Evolutionary conservation across 202 grass and related monocot species (phyloP).

Genomic region (Sporobolus alterniflorus): DNA sequence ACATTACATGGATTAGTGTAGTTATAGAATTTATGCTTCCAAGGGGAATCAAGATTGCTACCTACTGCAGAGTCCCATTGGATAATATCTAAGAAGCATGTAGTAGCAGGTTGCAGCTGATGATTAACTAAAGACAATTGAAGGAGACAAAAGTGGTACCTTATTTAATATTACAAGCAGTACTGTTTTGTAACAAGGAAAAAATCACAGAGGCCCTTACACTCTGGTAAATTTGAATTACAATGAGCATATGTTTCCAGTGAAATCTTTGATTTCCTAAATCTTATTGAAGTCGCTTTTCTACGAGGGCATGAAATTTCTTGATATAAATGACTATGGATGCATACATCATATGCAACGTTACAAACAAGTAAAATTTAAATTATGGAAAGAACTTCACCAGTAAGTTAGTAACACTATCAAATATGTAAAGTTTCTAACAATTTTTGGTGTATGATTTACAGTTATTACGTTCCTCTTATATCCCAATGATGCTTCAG

Average conservation of each 20-base stretch:
- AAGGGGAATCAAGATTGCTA: conserved; percentile 6
- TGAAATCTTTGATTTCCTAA: background rate
- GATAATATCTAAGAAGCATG: conserved; percentile 25
- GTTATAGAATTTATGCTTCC: background rate
- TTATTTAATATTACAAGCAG: conserved; percentile 25
- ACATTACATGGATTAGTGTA: background rate
- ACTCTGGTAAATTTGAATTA: background rate
- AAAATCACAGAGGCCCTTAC: background rate
- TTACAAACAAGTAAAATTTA: background rate
- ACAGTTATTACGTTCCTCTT: background rate
- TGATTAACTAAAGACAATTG: conserved; percentile 32
- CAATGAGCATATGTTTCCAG: background rate
- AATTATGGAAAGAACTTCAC: background rate
- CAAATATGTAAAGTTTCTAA: background rate
- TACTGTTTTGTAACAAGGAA: background rate
- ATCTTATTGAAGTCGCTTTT: background rate
- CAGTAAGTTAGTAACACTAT: background rate
- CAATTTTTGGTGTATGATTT: background rate
- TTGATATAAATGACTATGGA: background rate
- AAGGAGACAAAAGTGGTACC: conserved; percentile 22
- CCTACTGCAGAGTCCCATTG: conserved; percentile 9
- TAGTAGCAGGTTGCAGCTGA: conserved; percentile 15
- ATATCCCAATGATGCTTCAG: background rate
- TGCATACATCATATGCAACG: background rate
- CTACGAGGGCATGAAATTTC: background rate